These are phyloP conservation scores for Kalmusia sp. DNA, from an alignment of 2,329 filamentous ascomycete species.

Conservation along the genomic window DNA sequence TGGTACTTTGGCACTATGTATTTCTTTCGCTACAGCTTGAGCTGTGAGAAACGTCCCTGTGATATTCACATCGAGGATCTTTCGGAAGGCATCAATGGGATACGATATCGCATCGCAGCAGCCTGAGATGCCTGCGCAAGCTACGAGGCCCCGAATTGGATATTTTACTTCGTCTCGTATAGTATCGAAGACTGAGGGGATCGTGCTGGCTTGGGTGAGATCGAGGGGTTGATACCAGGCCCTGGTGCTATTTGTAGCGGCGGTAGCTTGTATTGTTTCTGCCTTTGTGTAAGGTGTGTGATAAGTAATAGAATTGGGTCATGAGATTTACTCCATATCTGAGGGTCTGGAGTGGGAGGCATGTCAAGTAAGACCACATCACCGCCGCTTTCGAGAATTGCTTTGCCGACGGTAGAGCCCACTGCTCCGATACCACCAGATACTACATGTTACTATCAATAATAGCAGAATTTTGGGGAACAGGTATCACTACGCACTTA, in stretches of 20 bases:
- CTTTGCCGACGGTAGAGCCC: slow-evolving; percentile 27
- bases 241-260: slow-evolving; percentile 14
- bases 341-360: background rate
- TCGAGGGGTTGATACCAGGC: slow-evolving; percentile 26
- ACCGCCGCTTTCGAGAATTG: slow-evolving; percentile 35
- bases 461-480: background rate
- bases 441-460: slow-evolving; percentile 14
- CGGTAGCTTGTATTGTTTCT: slow-evolving; percentile 14
- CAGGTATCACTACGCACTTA: slow-evolving; percentile 18
- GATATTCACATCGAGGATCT: slow-evolving; percentile 47
- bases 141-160: slow-evolving; percentile 34
- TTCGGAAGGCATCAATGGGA: slow-evolving; percentile 38
- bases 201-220: slow-evolving; percentile 27
- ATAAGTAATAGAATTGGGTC: background rate
- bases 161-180: slow-evolving; percentile 17
- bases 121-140: slow-evolving; percentile 38
- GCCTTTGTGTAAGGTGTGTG: background rate
- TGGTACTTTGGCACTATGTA: slow-evolving; percentile 35
- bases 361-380: slow-evolving; percentile 33
- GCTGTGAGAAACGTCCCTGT: slow-evolving; percentile 46
- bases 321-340: slow-evolving; percentile 15
- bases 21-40: slow-evolving; percentile 40
- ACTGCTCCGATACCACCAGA: slow-evolving; percentile 38
- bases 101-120: slow-evolving; percentile 43
- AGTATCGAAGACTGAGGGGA: slow-evolving; percentile 18